These are phyloP conservation scores for Tetrapisispora namnaoensis DNA, from an alignment of 805 yeast species.

Conservation along the genomic window DNA sequence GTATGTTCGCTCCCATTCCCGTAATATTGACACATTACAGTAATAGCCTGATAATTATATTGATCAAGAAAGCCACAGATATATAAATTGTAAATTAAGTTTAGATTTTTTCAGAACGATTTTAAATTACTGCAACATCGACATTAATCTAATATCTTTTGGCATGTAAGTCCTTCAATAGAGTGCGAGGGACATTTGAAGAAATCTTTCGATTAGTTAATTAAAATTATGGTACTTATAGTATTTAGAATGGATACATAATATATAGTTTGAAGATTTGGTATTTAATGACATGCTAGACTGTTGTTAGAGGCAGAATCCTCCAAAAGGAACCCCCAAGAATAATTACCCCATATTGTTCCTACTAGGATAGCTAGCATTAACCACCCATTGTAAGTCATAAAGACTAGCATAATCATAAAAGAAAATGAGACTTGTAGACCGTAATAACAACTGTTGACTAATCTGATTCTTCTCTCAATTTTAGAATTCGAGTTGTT, in stretches of 20 bases:
- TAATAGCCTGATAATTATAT: too few relatives aligned
- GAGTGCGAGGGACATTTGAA: too few relatives aligned
- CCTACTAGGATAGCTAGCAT: constrained; percentile 68
- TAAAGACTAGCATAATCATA: constrained; percentile 67
- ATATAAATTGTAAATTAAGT: too few relatives aligned
- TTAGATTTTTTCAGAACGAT: too few relatives aligned
- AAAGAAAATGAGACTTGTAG: constrained; percentile 61
- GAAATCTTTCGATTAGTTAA: too few relatives aligned
- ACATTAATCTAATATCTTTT: too few relatives aligned
- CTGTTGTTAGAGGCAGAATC: constrained; percentile 6
- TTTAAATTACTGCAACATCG: too few relatives aligned
- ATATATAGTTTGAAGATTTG: neutral
- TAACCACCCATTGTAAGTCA: constrained; percentile 83
- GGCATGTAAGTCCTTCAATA: too few relatives aligned
- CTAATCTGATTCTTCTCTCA: constrained; percentile 12
- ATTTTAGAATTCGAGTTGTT: neutral
- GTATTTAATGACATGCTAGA: constrained; percentile 20
- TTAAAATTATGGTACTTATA: neutral
- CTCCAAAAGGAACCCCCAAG: constrained; percentile 39
- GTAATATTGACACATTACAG: neutral
- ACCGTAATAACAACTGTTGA: constrained; percentile 43
- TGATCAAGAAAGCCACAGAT: too few relatives aligned
- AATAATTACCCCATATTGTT: constrained; percentile 56
- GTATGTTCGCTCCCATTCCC: neutral
- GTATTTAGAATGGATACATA: neutral